Conservation (phyloP, 2,329 filamentous ascomycete species). For the Clonostachys rosea region DNA sequence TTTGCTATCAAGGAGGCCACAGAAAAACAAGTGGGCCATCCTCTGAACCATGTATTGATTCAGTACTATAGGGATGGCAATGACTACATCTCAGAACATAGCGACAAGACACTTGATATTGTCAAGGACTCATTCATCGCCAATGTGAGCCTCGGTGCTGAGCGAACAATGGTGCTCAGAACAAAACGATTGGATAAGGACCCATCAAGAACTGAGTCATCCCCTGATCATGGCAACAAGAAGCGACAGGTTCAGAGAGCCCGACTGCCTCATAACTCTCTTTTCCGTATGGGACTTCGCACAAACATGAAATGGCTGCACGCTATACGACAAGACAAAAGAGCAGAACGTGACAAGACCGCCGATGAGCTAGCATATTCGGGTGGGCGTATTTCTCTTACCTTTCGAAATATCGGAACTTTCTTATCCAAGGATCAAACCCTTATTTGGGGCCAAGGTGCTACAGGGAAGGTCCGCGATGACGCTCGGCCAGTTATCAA, state of each 20-base stretch:
- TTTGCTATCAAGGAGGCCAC: slow-evolving; percentile 61
- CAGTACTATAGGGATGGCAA: slow-evolving; percentile 86
- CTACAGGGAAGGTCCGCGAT: slow-evolving; percentile 59
- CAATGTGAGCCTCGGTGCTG: slow-evolving; percentile 89
- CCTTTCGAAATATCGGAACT: slow-evolving; percentile 85
- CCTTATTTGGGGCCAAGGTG: slow-evolving; percentile 89
- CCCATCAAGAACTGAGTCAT: slow-evolving; percentile 12
- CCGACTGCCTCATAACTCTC: slow-evolving; percentile 79
- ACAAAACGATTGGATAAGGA: slow-evolving; percentile 63
- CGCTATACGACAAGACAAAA: slow-evolving; percentile 84
- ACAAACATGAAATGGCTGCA: slow-evolving; percentile 91
- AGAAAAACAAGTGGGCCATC: slow-evolving; percentile 70
- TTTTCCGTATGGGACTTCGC: slow-evolving; percentile 73
- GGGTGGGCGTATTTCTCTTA: slow-evolving; percentile 83
- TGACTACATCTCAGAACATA: slow-evolving; percentile 95
- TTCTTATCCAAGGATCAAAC: slow-evolving; percentile 64
- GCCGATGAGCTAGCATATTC: slow-evolving; percentile 65
- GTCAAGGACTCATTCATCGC: slow-evolving; percentile 76
- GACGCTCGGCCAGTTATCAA: slow-evolving; percentile 63
- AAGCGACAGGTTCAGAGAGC: slow-evolving; percentile 62
- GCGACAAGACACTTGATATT: slow-evolving; percentile 94
- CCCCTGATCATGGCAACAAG: slow-evolving; percentile 4
- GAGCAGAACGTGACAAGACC: slow-evolving; percentile 62
- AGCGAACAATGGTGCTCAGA: slow-evolving; percentile 84
- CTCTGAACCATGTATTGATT: slow-evolving; percentile 86